phyloP scores from a whole-genome alignment of 495 filamentous ascomycete species.

The Penicillium diatomitis region DNA sequence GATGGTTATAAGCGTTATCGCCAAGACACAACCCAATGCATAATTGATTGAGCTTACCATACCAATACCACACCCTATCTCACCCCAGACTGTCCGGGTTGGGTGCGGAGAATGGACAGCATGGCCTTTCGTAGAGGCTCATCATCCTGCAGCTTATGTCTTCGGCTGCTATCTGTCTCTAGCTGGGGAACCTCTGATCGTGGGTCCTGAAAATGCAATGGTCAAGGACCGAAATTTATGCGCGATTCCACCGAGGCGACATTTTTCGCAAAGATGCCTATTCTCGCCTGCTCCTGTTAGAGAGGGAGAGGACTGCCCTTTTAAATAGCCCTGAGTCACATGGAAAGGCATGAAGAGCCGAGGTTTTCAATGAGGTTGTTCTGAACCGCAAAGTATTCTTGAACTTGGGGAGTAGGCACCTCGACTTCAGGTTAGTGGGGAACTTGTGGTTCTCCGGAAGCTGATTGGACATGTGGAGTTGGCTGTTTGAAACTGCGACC shows the following conservation, averaged over 20 bases:
- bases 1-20: background rate
- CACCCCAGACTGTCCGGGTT: background rate
- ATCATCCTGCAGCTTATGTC: background rate
- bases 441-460: conserved; percentile 1
- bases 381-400: conserved; percentile 1
- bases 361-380: conserved; percentile 4
- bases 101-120: background rate
- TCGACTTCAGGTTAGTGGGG: background rate
- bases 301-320: background rate
- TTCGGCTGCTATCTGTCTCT: background rate
- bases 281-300: background rate
- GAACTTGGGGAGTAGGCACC: background rate
- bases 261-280: too few species aligned
- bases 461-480: background rate
- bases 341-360: background rate
- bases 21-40: background rate
- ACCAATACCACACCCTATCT: background rate
- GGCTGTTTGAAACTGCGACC: background rate
- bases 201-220: background rate
- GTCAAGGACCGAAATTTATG: too few species aligned
- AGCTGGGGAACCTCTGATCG: background rate
- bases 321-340: background rate
- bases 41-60: background rate
- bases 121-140: background rate
- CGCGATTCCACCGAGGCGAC: background rate